Conservation (phyloP, 1,139 yeast genomes). For the Tardiomyces blankii region DNA sequence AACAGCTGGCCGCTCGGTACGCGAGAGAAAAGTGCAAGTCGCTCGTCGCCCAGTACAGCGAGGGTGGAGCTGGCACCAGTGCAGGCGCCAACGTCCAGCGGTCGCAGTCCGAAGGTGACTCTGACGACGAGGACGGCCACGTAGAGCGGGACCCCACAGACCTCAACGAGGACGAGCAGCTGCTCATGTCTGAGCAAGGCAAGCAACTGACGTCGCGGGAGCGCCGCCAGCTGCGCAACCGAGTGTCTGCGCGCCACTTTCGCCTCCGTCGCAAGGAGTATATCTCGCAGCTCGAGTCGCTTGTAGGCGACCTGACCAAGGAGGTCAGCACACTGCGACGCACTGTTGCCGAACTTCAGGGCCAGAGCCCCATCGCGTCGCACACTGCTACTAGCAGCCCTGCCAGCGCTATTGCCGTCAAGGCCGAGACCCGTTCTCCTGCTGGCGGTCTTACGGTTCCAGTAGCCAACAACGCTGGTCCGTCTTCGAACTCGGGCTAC, state of each 20-base stretch:
- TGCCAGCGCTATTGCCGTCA: not conserved
- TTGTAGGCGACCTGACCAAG: slow-evolving; percentile 16
- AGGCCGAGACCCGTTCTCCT: slow-evolving; percentile 1
- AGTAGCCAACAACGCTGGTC: not conserved
- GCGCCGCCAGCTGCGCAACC: slow-evolving; percentile 23
- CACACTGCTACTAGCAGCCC: slow-evolving; percentile 4
- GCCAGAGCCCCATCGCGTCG: slow-evolving; percentile 5
- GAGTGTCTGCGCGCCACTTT: slow-evolving; percentile 25
- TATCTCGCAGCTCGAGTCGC: slow-evolving; percentile 20
- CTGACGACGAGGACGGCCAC: slow-evolving; percentile 18
- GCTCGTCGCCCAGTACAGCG: not conserved
- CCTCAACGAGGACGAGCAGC: slow-evolving; percentile 21
- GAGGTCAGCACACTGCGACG: slow-evolving; percentile 10
- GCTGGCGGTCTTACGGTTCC: slow-evolving; percentile 4
- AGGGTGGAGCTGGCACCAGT: not conserved
- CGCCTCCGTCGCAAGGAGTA: slow-evolving; percentile 25
- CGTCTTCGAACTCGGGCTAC: not conserved
- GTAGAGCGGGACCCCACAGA: slow-evolving; percentile 8
- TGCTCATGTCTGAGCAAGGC: slow-evolving; percentile 22
- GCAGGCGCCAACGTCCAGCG: not conserved
- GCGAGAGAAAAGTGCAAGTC: not conserved
- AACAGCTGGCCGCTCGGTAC: not conserved
- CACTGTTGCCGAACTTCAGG: slow-evolving; percentile 9
- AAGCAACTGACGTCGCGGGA: slow-evolving; percentile 21
- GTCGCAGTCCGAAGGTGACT: slow-evolving; percentile 5